phyloP scores from a whole-genome alignment of 208 protist genomes.

The Wallacemonas rigidus region DNA sequence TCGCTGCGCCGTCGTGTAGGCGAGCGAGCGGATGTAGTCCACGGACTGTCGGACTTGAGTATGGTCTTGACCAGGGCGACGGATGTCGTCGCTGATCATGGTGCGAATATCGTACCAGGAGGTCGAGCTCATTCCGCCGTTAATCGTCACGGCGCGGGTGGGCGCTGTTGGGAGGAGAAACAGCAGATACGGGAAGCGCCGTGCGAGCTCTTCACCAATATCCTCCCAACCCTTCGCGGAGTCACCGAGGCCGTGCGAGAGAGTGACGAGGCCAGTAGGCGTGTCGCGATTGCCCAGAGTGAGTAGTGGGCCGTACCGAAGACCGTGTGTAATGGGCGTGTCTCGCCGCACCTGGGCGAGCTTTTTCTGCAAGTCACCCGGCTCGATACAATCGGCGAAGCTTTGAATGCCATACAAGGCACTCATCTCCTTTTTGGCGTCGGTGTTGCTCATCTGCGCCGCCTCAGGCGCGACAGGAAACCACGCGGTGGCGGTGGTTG shows the following conservation, averaged over 20 bases:
- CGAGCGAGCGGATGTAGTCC: conserved; percentile 77
- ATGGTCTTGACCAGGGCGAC: conserved; percentile 38
- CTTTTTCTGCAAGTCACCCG: conserved; percentile 64
- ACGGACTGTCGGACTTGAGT: conserved; percentile 53
- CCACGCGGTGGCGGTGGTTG: background rate
- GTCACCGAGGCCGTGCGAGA: conserved; percentile 92
- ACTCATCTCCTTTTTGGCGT: conserved; percentile 77
- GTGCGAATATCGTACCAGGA: conserved; percentile 94
- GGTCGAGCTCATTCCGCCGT: conserved; percentile 80
- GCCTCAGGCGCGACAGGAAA: background rate
- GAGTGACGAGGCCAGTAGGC: conserved; percentile 83
- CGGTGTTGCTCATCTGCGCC: conserved; percentile 35
- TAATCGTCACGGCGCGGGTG: conserved; percentile 83
- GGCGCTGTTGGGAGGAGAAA: conserved; percentile 92
- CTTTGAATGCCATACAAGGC: conserved; percentile 63
- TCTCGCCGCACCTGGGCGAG: conserved; percentile 45
- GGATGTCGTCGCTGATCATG: conserved; percentile 38
- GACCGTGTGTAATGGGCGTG: conserved; percentile 53
- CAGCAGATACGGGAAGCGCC: conserved; percentile 78
- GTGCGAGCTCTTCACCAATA: conserved; percentile 60
- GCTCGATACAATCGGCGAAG: conserved; percentile 72
- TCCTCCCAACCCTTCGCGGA: conserved; percentile 87
- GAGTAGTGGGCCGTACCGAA: conserved; percentile 68
- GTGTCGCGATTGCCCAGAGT: conserved; percentile 68
- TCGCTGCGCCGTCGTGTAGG: conserved; percentile 41